Base-by-base conservation (phyloP, 805 yeast species). In the Geotrichum ghanense region DNA sequence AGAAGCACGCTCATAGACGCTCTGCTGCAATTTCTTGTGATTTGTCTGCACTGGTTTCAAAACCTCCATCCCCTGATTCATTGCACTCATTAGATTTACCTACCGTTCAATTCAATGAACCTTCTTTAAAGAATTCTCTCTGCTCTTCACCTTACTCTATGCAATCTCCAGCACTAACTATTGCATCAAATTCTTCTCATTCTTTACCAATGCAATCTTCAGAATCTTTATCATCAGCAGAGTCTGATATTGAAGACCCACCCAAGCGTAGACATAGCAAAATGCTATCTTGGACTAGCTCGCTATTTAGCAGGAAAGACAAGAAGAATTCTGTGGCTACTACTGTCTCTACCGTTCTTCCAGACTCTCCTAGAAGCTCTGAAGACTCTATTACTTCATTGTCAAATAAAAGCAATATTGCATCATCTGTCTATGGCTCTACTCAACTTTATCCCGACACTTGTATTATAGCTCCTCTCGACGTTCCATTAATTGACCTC, bases 11-110 rank as follows among this genome's bases (percentile, higher is more conserved):
- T 41, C 95, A 87, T 57, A 76, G 85, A 57, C 69, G 95, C 45
- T 86, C 95, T 0, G 88, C 90, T 21, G 95, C 95, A 0, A 81
- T 87, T 4, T 83, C 92, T 6, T 92, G 90, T 2, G 95, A 87
- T 60, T 83, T 85, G 5, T 31, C 37, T 4, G 19, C 10, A 31
- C 5, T 31, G 7, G 4, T 31, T 6, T n/a, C 12, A 16, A 31
- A 31, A 31, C 37, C 37, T 19, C 37, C 37, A 6, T 31, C 37
- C 5, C 37, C 37, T n/a, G 16, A 24, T 12, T 24, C 27, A 7
- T 24, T n/a, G 37, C 5, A 31, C 37, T 31, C 37, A n/a, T 31
- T 31, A 19, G 37, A 31, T 19, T 12, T 31, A 5, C 37, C 37
- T 10, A 31, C 37, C 17, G 37, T 31, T 9, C 37, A 16, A 6